Conservation (phyloP, 768 basidiomycete genomes). For the Auricularia sp. region DNA sequence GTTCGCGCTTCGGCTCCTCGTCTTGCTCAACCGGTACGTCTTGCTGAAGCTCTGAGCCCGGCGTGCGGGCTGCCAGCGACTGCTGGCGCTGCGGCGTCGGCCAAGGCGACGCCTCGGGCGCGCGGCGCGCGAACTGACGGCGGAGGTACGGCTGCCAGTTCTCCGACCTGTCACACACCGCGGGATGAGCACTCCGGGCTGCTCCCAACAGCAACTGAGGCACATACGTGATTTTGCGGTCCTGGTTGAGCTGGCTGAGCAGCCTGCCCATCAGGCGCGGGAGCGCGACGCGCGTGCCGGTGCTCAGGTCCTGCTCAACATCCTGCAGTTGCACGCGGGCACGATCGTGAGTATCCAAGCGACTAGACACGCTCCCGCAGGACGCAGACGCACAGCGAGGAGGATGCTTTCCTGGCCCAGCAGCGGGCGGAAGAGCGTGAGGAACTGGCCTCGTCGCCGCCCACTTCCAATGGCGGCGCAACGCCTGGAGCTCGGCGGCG, state of each 20-base stretch:
- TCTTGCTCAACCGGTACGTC: conserved; percentile 2
- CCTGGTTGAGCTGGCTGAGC: conserved; percentile 65
- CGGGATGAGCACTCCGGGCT: conserved; percentile 6
- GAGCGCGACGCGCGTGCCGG: conserved; percentile 48
- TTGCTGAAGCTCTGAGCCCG: conserved; percentile 6
- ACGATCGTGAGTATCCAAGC: conserved; percentile 1
- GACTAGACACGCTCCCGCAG: conserved; percentile 3
- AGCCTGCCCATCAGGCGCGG: conserved; percentile 69
- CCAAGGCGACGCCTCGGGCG: conserved; percentile 40
- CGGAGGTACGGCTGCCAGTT: conserved; percentile 74
- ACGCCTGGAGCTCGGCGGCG: conserved; percentile 30
- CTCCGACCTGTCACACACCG: conserved; percentile 38
- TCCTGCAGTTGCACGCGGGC: conserved; percentile 35
- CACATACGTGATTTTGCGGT: conserved; percentile 68
- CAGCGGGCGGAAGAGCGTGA: conserved; percentile 70
- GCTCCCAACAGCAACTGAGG: neutral
- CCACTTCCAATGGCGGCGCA: conserved; percentile 86
- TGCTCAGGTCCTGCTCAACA: conserved; percentile 65
- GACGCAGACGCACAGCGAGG: conserved; percentile 38
- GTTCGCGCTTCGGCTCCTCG: neutral
- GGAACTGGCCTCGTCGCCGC: conserved; percentile 86
- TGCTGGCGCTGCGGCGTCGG: conserved; percentile 14
- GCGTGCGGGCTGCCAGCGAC: conserved; percentile 15
- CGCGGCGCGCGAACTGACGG: conserved; percentile 66
- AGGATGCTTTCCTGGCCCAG: conserved; percentile 65